A percentile compares a stretch with the other conserved stretches of the same genome.
Conservation (phyloP, 1,284 basidiomycete species). For the Microbotryum saponariae region DNA sequence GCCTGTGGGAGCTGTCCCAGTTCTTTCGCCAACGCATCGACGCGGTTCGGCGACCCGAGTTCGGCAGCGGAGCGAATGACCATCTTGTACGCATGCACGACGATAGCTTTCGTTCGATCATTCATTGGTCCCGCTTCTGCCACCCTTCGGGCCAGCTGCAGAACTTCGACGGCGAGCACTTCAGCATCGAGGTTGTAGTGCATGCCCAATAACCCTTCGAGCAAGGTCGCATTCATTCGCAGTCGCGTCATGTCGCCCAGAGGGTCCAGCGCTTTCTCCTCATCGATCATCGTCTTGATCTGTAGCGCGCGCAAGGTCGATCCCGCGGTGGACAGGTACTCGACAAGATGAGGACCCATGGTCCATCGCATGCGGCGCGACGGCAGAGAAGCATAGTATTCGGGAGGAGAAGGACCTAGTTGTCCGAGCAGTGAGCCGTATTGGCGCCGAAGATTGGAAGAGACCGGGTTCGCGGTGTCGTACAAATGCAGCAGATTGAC, state of each 20-base stretch:
- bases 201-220: constrained; percentile 1
- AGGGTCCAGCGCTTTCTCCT: not conserved
- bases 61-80: too few species aligned
- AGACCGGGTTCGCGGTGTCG: too few species aligned
- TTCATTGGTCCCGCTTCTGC: too few species aligned
- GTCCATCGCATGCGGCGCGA: too few species aligned
- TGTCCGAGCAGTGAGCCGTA: constrained; percentile 18
- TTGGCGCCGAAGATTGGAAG: not conserved
- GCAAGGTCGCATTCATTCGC: not conserved
- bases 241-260: not conserved
- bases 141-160: too few species aligned
- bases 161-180: too few species aligned
- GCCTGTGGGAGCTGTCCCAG: constrained; percentile 3
- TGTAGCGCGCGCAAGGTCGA: constrained; percentile 7
- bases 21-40: not conserved
- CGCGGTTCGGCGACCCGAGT: not conserved
- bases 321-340: constrained; percentile 1
- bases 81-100: too few species aligned
- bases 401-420: constrained; percentile 8
- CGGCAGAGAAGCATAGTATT: not conserved
- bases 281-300: constrained; percentile 4
- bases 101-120: too few species aligned
- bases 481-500: not conserved
- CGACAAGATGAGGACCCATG: constrained; percentile 4
- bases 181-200: too few species aligned